phyloP scores from a whole-genome alignment of 495 filamentous ascomycete species.

The Viridothelium virens region DNA sequence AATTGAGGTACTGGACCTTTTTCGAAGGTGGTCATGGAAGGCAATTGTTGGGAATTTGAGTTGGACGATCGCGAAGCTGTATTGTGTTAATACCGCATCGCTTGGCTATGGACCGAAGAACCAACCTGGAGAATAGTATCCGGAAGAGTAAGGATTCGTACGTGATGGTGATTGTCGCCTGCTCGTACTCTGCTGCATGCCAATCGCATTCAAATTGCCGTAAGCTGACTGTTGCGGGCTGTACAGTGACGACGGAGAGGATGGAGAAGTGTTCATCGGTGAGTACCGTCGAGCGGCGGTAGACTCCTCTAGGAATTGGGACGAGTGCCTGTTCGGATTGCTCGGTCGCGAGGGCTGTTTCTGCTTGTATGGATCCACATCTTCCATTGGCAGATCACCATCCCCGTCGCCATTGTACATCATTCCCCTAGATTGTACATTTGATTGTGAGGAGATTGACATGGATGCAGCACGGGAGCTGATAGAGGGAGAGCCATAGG shows the following conservation, averaged over 20 bases:
- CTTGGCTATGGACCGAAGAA: conserved; percentile 17
- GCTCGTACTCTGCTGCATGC: conserved; percentile 25
- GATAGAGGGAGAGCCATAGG: conserved; percentile 30
- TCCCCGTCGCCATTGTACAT: conserved; percentile 58
- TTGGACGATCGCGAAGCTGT: conserved; percentile 5
- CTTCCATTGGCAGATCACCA: conserved; percentile 85
- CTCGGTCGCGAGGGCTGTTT: conserved; percentile 73
- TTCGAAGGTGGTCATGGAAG: conserved; percentile 2
- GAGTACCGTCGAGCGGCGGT: conserved; percentile 86
- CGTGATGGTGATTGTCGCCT: conserved; percentile 53
- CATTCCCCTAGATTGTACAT: conserved; percentile 21
- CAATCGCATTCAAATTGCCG: conserved; percentile 1
- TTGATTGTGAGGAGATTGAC: conserved; percentile 28
- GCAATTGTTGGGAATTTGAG: not conserved
- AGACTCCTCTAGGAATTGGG: conserved; percentile 67
- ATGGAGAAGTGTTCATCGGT: conserved; percentile 76
- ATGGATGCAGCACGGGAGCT: conserved; percentile 31
- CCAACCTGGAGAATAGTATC: conserved; percentile 28
- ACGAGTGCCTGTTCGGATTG: conserved; percentile 53
- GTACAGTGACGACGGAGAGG: conserved; percentile 50
- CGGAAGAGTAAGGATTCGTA: conserved; percentile 48
- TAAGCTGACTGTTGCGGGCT: conserved; percentile 50
- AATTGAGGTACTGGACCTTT: conserved; percentile 82
- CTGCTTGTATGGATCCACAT: conserved; percentile 73
- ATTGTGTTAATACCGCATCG: not conserved